These are phyloP conservation scores for Penicillium coffeae DNA, from an alignment of 495 filamentous ascomycete genomes.

Conservation along the genomic window DNA sequence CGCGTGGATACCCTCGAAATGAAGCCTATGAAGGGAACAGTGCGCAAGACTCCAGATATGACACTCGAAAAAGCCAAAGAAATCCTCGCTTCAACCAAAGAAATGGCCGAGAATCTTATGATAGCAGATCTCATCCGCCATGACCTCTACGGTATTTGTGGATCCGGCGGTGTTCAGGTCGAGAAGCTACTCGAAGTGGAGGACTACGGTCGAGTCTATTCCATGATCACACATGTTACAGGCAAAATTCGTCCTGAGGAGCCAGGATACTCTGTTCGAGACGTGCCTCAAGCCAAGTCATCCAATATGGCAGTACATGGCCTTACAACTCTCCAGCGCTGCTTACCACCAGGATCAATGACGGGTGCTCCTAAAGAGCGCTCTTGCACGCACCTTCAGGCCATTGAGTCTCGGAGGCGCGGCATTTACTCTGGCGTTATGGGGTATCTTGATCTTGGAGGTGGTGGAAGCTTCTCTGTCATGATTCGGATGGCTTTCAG, in stretches of 20 bases:
- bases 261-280: conserved; percentile 32
- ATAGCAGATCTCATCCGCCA: conserved; percentile 93
- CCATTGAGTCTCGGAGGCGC: conserved; percentile 62
- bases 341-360: conserved; percentile 88
- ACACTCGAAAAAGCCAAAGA: conserved; percentile 64
- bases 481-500: conserved; percentile 76
- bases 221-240: conserved; percentile 84
- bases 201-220: conserved; percentile 83
- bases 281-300: conserved; percentile 32
- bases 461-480: conserved; percentile 83
- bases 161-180: conserved; percentile 62
- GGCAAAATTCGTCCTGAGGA: conserved; percentile 50
- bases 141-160: conserved; percentile 79
- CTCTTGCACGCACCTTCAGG: conserved; percentile 72
- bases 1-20: conserved; percentile 44
- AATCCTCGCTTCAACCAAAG: conserved; percentile 75
- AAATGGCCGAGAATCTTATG: conserved; percentile 96
- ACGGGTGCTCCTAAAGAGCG: conserved; percentile 92
- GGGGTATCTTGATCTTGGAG: conserved; percentile 83
- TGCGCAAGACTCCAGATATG: conserved; percentile 62
- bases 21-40: conserved; percentile 92
- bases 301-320: conserved; percentile 50
- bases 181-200: conserved; percentile 75
- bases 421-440: conserved; percentile 85
- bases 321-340: conserved; percentile 70